Conservation (phyloP, 2,329 filamentous ascomycete species). For the Neofusicoccum umdonicola region DNA sequence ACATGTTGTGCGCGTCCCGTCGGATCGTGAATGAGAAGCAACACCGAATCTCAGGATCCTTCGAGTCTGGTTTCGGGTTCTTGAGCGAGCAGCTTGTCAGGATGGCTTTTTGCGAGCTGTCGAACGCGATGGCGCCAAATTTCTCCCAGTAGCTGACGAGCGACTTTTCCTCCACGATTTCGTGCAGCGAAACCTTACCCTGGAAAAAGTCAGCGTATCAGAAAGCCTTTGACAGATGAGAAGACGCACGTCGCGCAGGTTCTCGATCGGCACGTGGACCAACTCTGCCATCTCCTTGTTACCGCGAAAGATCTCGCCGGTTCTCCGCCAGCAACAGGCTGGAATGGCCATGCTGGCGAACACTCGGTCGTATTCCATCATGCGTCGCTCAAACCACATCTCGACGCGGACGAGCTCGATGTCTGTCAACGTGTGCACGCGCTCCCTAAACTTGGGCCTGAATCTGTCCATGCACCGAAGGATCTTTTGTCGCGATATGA, state of each 20-base stretch:
- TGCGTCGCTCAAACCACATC: constrained; percentile 96
- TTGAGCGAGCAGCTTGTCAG: constrained; percentile 91
- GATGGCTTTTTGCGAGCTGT: constrained; percentile 88
- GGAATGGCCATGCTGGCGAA: constrained; percentile 99
- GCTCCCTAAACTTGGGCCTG: constrained; percentile 91
- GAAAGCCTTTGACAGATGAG: background rate
- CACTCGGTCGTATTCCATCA: constrained; percentile 97
- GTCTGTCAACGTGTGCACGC: constrained; percentile 87
- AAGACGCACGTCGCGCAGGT: constrained; percentile 76
- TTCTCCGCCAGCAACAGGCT: constrained; percentile 94
- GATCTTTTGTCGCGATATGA: constrained; percentile 84
- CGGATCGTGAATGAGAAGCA: constrained; percentile 98
- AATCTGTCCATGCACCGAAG: constrained; percentile 88
- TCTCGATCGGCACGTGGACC: constrained; percentile 88
- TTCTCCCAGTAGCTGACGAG: constrained; percentile 99
- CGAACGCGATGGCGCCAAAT: constrained; percentile 96
- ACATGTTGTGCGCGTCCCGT: constrained; percentile 95
- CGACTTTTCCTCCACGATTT: constrained; percentile 92
- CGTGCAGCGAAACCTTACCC: constrained; percentile 93
- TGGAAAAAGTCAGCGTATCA: constrained; percentile 38
- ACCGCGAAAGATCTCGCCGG: constrained; percentile 93
- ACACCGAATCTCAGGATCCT: constrained; percentile 76
- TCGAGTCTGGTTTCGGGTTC: constrained; percentile 61
- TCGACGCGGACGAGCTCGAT: constrained; percentile 93
- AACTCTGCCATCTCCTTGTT: constrained; percentile 99